phyloP scores from a whole-genome alignment of 768 basidiomycete species.

The Tulasnella sp. region DNA sequence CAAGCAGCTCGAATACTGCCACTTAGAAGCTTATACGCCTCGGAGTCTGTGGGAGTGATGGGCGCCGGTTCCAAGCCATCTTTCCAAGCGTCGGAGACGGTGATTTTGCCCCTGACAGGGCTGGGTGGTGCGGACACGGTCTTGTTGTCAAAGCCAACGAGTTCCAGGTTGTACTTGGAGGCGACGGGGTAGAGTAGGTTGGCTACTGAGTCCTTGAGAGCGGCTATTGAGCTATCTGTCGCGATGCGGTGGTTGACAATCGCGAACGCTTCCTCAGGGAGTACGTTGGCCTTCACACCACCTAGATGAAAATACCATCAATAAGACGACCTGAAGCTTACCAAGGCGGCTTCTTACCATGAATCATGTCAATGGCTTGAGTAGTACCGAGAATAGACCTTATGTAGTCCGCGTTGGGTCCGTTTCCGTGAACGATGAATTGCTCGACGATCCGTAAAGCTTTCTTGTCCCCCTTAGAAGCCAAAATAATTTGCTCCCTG shows the following conservation, averaged over 20 bases:
- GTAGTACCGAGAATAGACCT: conserved; percentile 53
- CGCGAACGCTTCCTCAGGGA: conserved; percentile 62
- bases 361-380: conserved; percentile 59
- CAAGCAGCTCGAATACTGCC: conserved; percentile 46
- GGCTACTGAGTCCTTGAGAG: conserved; percentile 1
- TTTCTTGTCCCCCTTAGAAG: conserved; percentile 34
- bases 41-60: conserved; percentile 38
- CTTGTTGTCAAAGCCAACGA: conserved; percentile 9
- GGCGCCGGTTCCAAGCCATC: conserved; percentile 56
- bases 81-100: conserved; percentile 37
- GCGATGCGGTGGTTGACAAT: conserved; percentile 65
- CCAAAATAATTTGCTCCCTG: conserved; percentile 36
- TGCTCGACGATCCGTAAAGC: conserved; percentile 43
- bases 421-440: conserved; percentile 16
- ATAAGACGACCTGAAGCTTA: too few relatives aligned
- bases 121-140: not conserved
- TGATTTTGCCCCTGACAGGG: conserved; percentile 31
- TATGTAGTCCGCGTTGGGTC: conserved; percentile 15
- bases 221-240: conserved; percentile 30
- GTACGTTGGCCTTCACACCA: conserved; percentile 54
- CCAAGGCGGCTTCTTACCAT: not conserved
- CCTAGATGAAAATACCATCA: conserved; percentile 20
- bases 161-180: conserved; percentile 4
- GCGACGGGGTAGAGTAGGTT: conserved; percentile 12
- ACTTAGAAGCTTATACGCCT: conserved; percentile 40